phyloP scores from a whole-genome alignment of 352 stramenopile species.

The Globisporangium viniferum region DNA sequence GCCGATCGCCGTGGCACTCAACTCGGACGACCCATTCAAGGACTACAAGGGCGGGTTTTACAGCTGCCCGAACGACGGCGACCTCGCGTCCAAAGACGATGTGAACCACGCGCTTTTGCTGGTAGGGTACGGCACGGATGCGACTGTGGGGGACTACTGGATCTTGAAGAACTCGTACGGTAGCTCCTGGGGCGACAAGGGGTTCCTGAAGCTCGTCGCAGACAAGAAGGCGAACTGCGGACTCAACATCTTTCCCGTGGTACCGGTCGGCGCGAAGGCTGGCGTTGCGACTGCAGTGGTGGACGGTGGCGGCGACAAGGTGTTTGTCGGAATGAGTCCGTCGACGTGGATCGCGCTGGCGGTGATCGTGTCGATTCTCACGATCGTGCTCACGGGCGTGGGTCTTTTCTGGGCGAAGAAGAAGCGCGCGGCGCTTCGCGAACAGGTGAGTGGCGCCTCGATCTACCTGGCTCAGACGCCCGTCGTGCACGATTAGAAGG shows the following conservation, averaged over 20 bases:
- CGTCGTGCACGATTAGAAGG: conserved; percentile 1
- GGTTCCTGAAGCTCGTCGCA: conserved; percentile 63
- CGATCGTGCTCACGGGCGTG: conserved; percentile 43
- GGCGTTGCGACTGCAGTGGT: conserved; percentile 37
- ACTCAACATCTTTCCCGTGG: conserved; percentile 76
- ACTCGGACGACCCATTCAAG: conserved; percentile 67
- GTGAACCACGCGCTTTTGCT: conserved; percentile 77
- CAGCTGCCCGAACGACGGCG: conserved; percentile 61
- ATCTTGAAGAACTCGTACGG: conserved; percentile 85
- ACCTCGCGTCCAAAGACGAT: conserved; percentile 57
- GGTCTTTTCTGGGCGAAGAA: conserved; percentile 46
- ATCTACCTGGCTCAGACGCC: conserved; percentile 33
- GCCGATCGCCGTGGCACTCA: conserved; percentile 74
- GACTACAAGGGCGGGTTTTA: conserved; percentile 71
- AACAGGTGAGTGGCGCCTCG: conserved; percentile 37
- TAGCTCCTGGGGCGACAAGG: conserved; percentile 55
- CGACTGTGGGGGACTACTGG: conserved; percentile 64
- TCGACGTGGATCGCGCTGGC: conserved; percentile 59
- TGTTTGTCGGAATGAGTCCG: conserved; percentile 55
- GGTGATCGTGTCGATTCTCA: conserved; percentile 43
- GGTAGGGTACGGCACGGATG: conserved; percentile 69
- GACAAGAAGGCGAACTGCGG: conserved; percentile 77
- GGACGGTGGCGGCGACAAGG: conserved; percentile 59
- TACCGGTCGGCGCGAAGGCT: conserved; percentile 50
- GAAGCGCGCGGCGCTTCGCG: conserved; percentile 42